Base-by-base conservation (phyloP, 129 eudicot genomes). In the Silybum marianum region DNA sequence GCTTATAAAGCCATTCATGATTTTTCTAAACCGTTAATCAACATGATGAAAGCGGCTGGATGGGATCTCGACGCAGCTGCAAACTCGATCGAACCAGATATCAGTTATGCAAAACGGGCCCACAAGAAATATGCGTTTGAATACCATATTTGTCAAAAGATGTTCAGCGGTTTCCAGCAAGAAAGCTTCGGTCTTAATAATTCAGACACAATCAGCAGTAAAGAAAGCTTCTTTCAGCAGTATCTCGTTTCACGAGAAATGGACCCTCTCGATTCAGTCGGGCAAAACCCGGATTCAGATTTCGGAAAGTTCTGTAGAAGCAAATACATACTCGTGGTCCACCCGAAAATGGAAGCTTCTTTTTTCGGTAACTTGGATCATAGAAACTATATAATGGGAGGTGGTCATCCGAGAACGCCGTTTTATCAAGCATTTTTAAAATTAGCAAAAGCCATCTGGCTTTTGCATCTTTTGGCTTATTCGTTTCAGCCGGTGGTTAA, bases 41-140 rank as follows among this genome's bases (percentile, higher is more conserved):
- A 94, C 88, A 94, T 94, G 97, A 94, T 94, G 98, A 94, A 94
- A 87, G 98, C 98, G 19, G 96, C 98, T 12, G 96, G 96, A 11
- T 94, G 98, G 98, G 97, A 94, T 85, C 96, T 94, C 63, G 98
- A 94, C 73, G 91, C 96, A 10, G 98, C 98, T 4, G 98, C 97
- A 25, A 88, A 88, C 76, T 90, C 97, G 6, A 92, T 94, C 14
- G 97, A 90, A 80, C 92, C 98, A 0, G 74, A 87, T 76, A 60
- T 92, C 3, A 75, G 62, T 44, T 94, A 94, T 77, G 90, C 96
- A 12, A 94, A 92, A 83, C 81, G 98, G 60, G 97, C 98, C 62
- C 98, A 94, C 92, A 94, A 94, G 85, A 94, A 94, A 63, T 92
- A 92, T 67, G 97, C 98, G 1, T 94, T 94, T 26, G 98, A 94